Evolutionary conservation across 331 rosid genomes (phyloP).

Genomic region (Telfairia occidentalis): DNA sequence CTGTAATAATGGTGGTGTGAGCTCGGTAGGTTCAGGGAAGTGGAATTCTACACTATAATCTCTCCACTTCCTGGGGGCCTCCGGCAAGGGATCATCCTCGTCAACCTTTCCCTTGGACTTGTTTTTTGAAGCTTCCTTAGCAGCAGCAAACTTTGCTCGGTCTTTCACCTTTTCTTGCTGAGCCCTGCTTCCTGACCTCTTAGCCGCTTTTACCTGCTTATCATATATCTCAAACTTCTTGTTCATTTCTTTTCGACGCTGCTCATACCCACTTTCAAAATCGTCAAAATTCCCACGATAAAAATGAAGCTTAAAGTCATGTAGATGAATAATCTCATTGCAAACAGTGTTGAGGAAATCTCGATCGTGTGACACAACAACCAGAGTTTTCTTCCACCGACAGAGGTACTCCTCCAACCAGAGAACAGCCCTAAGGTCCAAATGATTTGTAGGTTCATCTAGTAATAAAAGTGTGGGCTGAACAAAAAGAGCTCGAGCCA

Average conservation of each 20-base stretch:
- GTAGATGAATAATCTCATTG: slow-evolving; percentile 72
- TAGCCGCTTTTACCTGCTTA: slow-evolving; percentile 71
- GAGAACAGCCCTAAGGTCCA: slow-evolving; percentile 85
- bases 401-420: slow-evolving; percentile 89
- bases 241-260: slow-evolving; percentile 82
- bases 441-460: slow-evolving; percentile 92
- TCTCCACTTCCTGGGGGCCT: slow-evolving; percentile 80
- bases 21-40: slow-evolving; percentile 94
- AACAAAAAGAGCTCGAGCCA: slow-evolving; percentile 87
- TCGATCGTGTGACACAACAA: slow-evolving; percentile 78
- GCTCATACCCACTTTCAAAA: slow-evolving; percentile 82
- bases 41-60: slow-evolving; percentile 86
- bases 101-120: slow-evolving; percentile 57
- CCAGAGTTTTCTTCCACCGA: slow-evolving; percentile 81
- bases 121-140: slow-evolving; percentile 65
- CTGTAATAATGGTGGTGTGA: slow-evolving; percentile 85
- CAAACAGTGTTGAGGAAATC: slow-evolving; percentile 84
- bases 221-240: slow-evolving; percentile 66
- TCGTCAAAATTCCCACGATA: slow-evolving; percentile 80
- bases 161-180: slow-evolving; percentile 85
- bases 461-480: slow-evolving; percentile 77
- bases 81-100: slow-evolving; percentile 49
- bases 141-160: slow-evolving; percentile 55
- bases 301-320: slow-evolving; percentile 73
- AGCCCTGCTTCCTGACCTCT: slow-evolving; percentile 53